Evolutionary conservation across 768 basidiomycete species (phyloP), one percentile per base, ranked within the genome.

Genomic region (Serpula lacrymans): DNA sequence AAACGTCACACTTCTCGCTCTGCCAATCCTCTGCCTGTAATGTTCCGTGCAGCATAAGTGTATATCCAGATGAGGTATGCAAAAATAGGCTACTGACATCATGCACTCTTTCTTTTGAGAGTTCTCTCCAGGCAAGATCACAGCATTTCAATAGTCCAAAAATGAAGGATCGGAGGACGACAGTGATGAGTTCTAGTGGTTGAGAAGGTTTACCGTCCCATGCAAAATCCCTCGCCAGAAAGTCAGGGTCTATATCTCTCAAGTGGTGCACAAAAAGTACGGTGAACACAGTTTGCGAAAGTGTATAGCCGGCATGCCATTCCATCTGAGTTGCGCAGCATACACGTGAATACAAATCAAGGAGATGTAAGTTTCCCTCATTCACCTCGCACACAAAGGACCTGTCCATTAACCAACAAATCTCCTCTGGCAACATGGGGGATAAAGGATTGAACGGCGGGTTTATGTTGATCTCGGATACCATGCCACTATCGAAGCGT

Each of bases 401-500:
- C 48, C 79, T 71, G 58, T 95, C 94, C 45, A 95, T 67, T 16
- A 93, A 82, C 84, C 88, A 93, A 58, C 89, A 93, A 17, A 94
- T 57, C 57, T 95, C 90, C 51, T 88, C 76, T 0, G 89, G 83
- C 3, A 84, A 63, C 34, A 93, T 64, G 2, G 74, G 77, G 5
- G 67, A 52, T 29, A 78, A 62, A 3, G 87, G 80, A 52, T 91
- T 67, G 52, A 93, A 93, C 0, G 68, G 58, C 0, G 73, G 69
- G 3, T 59, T 51, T 11, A 58, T 52, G 26, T 77, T 68, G 18
- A 70, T 68, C 42, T 64, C 62, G 3, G 59, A 45, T 12, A 70
- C 68, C 45, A 88, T 68, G 8, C 93, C 92, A 39, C 81, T 91
- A 59, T 96, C 93, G 59, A 94, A 79, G 9, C 88, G 80, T 17